Conservation (phyloP, 2,329 filamentous ascomycete genomes). For the Epichloe bromicola region DNA sequence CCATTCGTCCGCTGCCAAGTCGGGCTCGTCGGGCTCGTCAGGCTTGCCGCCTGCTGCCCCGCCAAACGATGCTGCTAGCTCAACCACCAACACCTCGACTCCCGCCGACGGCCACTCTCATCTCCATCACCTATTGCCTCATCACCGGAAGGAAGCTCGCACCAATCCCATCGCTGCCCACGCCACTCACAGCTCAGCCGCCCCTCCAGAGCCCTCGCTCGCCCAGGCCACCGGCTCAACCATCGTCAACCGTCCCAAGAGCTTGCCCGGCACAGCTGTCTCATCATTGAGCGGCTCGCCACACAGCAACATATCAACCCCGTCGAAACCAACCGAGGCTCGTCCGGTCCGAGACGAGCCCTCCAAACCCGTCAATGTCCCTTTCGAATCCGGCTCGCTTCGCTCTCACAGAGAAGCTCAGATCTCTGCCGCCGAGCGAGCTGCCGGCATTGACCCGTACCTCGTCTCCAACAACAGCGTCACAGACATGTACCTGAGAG, state of each 20-base stretch:
- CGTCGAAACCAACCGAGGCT: slow-evolving; percentile 15
- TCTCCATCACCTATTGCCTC: slow-evolving; percentile 11
- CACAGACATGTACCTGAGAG: slow-evolving; percentile 50
- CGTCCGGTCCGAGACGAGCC: slow-evolving; percentile 21
- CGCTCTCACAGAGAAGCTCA: slow-evolving; percentile 25
- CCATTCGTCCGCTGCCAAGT: slow-evolving; percentile 25
- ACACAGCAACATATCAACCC: slow-evolving; percentile 22
- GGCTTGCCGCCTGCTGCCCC: slow-evolving; percentile 11
- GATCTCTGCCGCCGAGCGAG: slow-evolving; percentile 16
- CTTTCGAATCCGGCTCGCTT: slow-evolving; percentile 26
- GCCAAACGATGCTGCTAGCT: slow-evolving; percentile 13
- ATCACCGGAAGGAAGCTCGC: slow-evolving; percentile 24
- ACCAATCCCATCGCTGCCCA: slow-evolving; percentile 44
- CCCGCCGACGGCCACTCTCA: slow-evolving; percentile 1
- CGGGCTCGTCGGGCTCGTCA: slow-evolving; percentile 21
- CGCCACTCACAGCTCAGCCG: slow-evolving; percentile 40
- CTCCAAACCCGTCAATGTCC: slow-evolving; percentile 47
- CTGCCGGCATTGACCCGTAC: slow-evolving; percentile 25
- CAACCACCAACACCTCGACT: slow-evolving; percentile 6
- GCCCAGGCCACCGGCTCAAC: slow-evolving; percentile 47
- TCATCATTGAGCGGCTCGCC: slow-evolving; percentile 36
- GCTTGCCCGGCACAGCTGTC: slow-evolving; percentile 35
- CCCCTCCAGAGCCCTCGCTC: slow-evolving; percentile 48
- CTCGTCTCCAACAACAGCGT: slow-evolving; percentile 42
- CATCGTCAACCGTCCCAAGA: slow-evolving; percentile 31